Percentiles rank a stretch among this genome's conserved stretches.
These are phyloP conservation scores for Trichoderma gracile DNA, from an alignment of 2,329 filamentous ascomycete genomes.

Conservation along the genomic window DNA sequence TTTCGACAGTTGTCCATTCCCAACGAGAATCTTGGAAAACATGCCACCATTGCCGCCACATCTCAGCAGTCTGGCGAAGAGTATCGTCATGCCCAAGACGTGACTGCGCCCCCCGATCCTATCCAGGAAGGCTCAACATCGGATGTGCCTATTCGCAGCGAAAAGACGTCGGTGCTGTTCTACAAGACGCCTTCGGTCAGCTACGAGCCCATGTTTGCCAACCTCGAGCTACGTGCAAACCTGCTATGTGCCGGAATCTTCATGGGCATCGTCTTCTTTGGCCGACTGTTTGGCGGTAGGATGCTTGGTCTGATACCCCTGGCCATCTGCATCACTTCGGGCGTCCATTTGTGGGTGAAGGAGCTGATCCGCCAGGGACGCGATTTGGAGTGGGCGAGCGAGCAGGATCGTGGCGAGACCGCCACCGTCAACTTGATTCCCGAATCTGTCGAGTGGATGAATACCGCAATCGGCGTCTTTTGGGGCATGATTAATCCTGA, in stretches of 20 bases:
- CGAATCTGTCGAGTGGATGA: conserved; percentile 95
- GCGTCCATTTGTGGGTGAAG: conserved; percentile 86
- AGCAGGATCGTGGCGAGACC: conserved; percentile 80
- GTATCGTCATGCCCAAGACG: conserved; percentile 82
- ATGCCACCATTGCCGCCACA: conserved; percentile 71
- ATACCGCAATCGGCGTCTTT: conserved; percentile 77
- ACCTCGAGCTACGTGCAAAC: conserved; percentile 73
- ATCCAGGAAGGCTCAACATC: conserved; percentile 79
- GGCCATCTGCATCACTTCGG: conserved; percentile 69
- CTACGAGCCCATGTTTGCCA: conserved; percentile 83
- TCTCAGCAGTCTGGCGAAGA: conserved; percentile 71
- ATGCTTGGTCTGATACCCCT: conserved; percentile 76
- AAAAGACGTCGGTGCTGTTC: conserved; percentile 95
- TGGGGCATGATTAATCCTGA: conserved; percentile 95
- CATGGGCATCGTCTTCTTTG: conserved; percentile 71
- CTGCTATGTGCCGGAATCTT: conserved; percentile 71
- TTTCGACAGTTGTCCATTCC: conserved; percentile 71
- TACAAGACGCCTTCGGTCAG: conserved; percentile 89
- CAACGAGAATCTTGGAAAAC: conserved; percentile 81
- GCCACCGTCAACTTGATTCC: conserved; percentile 87
- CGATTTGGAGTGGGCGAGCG: conserved; percentile 83
- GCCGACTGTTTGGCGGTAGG: conserved; percentile 75
- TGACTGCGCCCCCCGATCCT: conserved; percentile 88
- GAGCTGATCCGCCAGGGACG: conserved; percentile 80
- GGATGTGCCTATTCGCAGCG: conserved; percentile 92